Evolutionary conservation across 2,329 filamentous ascomycete species (phyloP), one percentile per base, ranked within the genome.

Genomic region (Fusarium austroafricanum): DNA sequence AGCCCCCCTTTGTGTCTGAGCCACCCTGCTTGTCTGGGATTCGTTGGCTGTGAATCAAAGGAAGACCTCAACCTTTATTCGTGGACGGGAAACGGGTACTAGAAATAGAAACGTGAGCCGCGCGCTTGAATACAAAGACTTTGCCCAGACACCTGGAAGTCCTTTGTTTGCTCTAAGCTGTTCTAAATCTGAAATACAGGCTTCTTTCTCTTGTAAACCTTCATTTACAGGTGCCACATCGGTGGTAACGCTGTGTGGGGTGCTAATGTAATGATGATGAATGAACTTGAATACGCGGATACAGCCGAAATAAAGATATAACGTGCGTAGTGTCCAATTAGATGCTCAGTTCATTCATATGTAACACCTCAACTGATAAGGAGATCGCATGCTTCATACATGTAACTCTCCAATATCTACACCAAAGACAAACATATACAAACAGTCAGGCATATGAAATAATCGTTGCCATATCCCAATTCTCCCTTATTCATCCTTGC

Each of bases 1-100:
- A 20, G 8, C 20, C 44, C 53, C 44, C 67, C 62, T 70, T 57
- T 70, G 67, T 60, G 50, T 55, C 51, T 65, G 63, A 61, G 63
- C 65, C 38, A 43, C 45, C 37, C 38, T 50, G 37, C 23, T 35
- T 38, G 49, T 51, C 42, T 43, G 26, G 40, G 39, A 50, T 69
- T 65, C 47, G 59, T 71, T 71, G 68, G 68, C 49, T 58, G 33
- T 47, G 51, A 18, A 28, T 54, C 23, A 39, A 26, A 29, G 31
- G 5, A 37, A 26, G 26, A 26, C 26, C 43, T 52, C 15, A 17
- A 38, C 33, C 26, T 35, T 29, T 55, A 5, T 49, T 47, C 26
- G 20, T 35, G 33, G 44, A 45, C 28, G 47, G 44, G 20, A 15
- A 45, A 45, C 38, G 26, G 31, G 18, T 21, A 49, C 42, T 40